Conservation (phyloP, 495 filamentous ascomycete genomes). For the Cairneyella variabilis region DNA sequence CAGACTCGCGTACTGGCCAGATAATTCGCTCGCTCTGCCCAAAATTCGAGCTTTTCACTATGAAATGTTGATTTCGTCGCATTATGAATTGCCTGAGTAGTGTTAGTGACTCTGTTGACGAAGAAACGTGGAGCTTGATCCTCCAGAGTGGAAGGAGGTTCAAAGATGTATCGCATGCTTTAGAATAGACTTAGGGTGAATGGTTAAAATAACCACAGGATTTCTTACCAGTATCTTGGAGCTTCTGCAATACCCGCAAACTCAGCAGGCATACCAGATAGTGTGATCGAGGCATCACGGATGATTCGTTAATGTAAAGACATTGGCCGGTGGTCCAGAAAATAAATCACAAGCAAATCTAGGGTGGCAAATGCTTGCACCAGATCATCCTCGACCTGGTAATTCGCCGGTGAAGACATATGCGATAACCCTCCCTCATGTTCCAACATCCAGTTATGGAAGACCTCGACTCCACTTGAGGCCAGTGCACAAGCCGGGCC, state of each 20-base stretch:
- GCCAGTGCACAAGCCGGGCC: slow-evolving; percentile 3
- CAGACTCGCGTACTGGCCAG: too few relatives aligned
- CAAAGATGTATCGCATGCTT: not conserved
- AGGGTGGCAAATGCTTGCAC: not conserved
- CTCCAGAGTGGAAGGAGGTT: not conserved
- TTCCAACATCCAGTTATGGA: not conserved
- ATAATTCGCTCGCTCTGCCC: too few relatives aligned
- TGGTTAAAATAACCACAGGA: not conserved
- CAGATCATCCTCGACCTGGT: not conserved
- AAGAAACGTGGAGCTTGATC: too few relatives aligned
- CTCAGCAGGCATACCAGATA: not conserved
- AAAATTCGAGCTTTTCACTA: too few relatives aligned
- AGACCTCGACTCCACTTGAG: not conserved
- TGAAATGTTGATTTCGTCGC: slow-evolving; percentile 5
- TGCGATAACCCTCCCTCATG: not conserved
- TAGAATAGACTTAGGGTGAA: not conserved
- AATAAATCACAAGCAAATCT: not conserved
- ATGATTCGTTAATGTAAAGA: not conserved
- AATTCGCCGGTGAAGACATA: not conserved
- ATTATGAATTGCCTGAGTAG: not conserved
- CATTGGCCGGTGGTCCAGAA: not conserved
- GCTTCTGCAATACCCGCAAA: not conserved
- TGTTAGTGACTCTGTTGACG: too few relatives aligned
- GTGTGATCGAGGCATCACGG: not conserved
- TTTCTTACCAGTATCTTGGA: not conserved